These are phyloP conservation scores for Metarhizium sp. DNA, from an alignment of 2,329 filamentous ascomycete species.

Conservation along the genomic window DNA sequence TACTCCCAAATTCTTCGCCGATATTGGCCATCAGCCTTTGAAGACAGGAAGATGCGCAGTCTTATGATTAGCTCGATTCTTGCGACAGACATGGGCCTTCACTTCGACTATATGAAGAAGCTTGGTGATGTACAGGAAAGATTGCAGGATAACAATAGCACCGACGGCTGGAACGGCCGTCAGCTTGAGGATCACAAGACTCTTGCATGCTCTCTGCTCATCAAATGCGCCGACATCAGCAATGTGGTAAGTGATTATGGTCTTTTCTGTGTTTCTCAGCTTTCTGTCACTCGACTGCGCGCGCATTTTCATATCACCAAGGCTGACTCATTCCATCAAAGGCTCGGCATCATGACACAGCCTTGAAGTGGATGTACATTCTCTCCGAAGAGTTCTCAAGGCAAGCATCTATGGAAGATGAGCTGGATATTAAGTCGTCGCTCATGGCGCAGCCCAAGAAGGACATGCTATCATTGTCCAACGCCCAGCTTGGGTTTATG, in stretches of 20 bases:
- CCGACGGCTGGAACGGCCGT: constrained; percentile 69
- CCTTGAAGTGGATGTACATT: constrained; percentile 82
- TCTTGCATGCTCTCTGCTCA: constrained; percentile 79
- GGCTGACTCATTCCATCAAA: constrained; percentile 23
- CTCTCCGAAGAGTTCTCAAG: constrained; percentile 93
- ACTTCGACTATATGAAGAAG: constrained; percentile 94
- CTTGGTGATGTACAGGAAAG: constrained; percentile 74
- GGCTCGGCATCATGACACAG: constrained; percentile 76
- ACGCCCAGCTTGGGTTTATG: constrained; percentile 93
- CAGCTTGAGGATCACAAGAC: constrained; percentile 67
- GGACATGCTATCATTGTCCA: constrained; percentile 72
- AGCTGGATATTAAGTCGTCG: constrained; percentile 79
- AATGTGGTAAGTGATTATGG: constrained; percentile 66
- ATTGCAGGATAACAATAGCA: constrained; percentile 55
- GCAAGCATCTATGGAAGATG: constrained; percentile 83
- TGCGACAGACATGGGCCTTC: constrained; percentile 93
- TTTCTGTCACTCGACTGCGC: background rate
- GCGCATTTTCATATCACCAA: background rate
- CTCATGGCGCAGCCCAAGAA: constrained; percentile 78
- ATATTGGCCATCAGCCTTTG: constrained; percentile 80
- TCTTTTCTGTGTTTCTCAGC: background rate
- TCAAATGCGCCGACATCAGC: constrained; percentile 98
- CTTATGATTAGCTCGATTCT: constrained; percentile 97
- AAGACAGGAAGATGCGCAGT: constrained; percentile 69
- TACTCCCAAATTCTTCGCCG: constrained; percentile 91